phyloP scores from a whole-genome alignment of 306 rosid species.

The Arachis hypogaea region DNA sequence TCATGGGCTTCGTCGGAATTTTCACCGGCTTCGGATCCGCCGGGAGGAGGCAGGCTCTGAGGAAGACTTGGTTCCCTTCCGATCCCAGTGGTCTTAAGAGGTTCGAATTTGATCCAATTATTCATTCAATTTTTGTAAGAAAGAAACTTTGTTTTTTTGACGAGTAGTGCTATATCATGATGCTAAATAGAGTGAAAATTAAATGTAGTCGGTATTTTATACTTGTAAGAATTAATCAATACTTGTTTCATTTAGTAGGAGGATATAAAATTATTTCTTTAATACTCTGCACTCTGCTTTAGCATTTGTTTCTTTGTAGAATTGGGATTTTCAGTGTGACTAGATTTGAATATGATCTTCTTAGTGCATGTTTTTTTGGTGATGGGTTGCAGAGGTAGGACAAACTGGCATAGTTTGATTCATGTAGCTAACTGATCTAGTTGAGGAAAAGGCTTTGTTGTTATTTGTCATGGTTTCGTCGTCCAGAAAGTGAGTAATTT shows the following conservation, averaged over 20 bases:
- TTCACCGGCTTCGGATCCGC: conserved; percentile 85
- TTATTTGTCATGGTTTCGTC: background rate
- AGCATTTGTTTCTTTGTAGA: conserved; percentile 1
- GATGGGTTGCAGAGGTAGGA: background rate
- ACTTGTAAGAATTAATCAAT: no score
- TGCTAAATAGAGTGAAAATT: no score
- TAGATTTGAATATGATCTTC: background rate
- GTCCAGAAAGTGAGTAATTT: background rate
- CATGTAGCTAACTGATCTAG: background rate
- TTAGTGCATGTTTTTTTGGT: background rate
- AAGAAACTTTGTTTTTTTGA: no score
- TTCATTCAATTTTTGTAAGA: no score
- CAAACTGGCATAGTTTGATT: background rate
- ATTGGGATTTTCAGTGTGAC: background rate
- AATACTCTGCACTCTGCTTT: background rate
- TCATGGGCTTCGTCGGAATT: conserved; percentile 89
- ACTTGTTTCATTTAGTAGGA: no score
- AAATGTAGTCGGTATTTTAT: no score
- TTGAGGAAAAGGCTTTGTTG: background rate
- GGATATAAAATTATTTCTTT: no score
- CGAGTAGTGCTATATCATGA: no score
- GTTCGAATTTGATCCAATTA: conserved; percentile 31
- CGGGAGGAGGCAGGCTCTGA: conserved; percentile 70
- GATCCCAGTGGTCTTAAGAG: conserved; percentile 80
- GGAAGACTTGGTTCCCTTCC: conserved; percentile 94